Evolutionary conservation across 2,329 filamentous ascomycete species (phyloP).

Genomic region (Alternaria dauci): DNA sequence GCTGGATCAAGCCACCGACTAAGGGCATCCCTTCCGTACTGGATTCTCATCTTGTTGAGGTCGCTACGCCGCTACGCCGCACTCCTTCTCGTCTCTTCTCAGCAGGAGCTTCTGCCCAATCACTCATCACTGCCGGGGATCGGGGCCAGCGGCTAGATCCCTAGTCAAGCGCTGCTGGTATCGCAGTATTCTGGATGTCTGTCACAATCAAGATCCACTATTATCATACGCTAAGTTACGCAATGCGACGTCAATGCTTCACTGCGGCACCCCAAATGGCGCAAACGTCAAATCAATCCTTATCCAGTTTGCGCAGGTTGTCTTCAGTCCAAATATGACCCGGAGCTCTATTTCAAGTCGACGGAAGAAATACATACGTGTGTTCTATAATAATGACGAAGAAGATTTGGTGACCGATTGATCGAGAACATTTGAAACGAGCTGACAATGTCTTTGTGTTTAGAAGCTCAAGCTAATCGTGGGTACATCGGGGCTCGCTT

Average conservation of each 20-base stretch:
- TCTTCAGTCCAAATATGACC: neutral
- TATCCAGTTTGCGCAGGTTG: neutral
- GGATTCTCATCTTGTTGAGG: neutral
- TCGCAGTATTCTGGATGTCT: neutral
- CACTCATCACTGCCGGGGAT: neutral
- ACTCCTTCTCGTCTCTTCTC: neutral
- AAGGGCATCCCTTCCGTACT: neutral
- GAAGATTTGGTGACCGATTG: neutral
- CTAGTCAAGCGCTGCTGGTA: neutral
- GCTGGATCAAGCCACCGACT: neutral
- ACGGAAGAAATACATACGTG: neutral
- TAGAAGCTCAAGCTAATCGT: neutral
- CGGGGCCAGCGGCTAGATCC: neutral
- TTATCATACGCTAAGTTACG: neutral
- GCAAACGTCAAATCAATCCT: neutral
- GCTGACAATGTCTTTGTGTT: constrained; percentile 6
- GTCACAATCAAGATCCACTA: neutral
- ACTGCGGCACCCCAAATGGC: neutral
- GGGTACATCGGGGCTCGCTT: neutral
- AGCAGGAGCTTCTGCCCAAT: neutral
- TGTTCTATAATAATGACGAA: neutral
- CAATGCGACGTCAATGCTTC: neutral
- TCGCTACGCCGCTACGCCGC: neutral
- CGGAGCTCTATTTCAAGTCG: constrained; percentile 1
- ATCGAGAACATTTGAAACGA: neutral